Percentiles rank a stretch among this genome's conserved stretches.
Evolutionary conservation across 2,329 filamentous ascomycete genomes (phyloP).

Genomic region (Phoma sp.): DNA sequence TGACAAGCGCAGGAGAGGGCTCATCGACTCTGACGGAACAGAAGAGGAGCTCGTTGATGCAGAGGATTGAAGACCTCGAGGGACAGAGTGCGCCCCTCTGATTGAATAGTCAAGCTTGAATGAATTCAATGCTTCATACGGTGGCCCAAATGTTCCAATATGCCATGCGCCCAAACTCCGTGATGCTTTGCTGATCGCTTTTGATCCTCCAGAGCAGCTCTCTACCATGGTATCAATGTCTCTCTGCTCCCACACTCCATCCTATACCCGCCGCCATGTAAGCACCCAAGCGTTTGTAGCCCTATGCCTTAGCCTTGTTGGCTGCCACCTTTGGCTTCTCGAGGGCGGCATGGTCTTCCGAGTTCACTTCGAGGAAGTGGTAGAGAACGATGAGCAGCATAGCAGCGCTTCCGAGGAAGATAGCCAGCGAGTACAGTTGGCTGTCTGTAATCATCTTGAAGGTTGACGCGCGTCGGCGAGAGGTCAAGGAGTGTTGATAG

Average conservation of each 20-base stretch:
- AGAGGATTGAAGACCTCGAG: constrained; percentile 28
- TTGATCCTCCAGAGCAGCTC: background rate
- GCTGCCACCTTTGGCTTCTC: constrained; percentile 38
- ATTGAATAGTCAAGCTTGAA: background rate
- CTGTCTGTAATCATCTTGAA: constrained; percentile 90
- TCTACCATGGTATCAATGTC: constrained; percentile 19
- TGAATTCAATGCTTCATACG: constrained; percentile 6
- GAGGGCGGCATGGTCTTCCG: constrained; percentile 59
- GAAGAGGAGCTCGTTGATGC: constrained; percentile 53
- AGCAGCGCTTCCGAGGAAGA: constrained; percentile 87
- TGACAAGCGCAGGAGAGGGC: constrained; percentile 57
- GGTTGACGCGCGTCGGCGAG: constrained; percentile 38
- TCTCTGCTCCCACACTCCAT: background rate
- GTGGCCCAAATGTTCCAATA: background rate
- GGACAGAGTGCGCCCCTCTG: background rate
- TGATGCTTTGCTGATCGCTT: constrained; percentile 15
- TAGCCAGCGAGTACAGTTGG: constrained; percentile 87
- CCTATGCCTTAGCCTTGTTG: constrained; percentile 38
- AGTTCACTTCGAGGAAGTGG: constrained; percentile 95
- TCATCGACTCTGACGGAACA: constrained; percentile 60
- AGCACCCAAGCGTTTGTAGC: too few species aligned
- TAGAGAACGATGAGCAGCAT: constrained; percentile 95
- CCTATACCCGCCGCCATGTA: too few species aligned
- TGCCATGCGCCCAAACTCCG: constrained; percentile 19
- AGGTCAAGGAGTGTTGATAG: constrained; percentile 25